Percentiles rank a stretch among this genome's conserved stretches.
These are phyloP conservation scores for Monosporascus sp. DNA, from an alignment of 2,329 filamentous ascomycete genomes.

Conservation along the genomic window DNA sequence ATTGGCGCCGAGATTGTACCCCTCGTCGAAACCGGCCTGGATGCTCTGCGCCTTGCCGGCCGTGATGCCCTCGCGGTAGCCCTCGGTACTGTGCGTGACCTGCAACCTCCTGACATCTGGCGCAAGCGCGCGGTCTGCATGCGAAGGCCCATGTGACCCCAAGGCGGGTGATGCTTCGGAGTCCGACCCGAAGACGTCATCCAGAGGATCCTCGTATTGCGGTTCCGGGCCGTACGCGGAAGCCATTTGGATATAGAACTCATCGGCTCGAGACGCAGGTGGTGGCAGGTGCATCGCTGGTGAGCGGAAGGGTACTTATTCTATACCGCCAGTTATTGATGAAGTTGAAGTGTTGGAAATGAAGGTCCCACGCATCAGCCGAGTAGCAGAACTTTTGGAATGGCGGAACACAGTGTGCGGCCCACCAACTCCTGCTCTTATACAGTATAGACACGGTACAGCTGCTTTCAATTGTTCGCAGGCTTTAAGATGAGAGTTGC, in stretches of 20 bases:
- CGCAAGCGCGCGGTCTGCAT: conserved; percentile 30
- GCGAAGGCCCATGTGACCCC: neutral
- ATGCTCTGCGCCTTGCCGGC: conserved; percentile 69
- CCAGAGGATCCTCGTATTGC: conserved; percentile 5
- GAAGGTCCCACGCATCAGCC: neutral
- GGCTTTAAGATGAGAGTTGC: neutral
- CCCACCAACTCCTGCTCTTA: neutral
- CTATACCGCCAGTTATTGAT: neutral
- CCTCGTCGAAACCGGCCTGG: conserved; percentile 87
- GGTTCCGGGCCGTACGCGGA: neutral
- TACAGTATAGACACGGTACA: neutral
- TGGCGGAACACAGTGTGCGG: neutral
- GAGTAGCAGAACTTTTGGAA: neutral
- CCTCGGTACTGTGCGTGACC: conserved; percentile 72
- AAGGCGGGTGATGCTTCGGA: conserved; percentile 3
- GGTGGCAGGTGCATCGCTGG: conserved; percentile 10
- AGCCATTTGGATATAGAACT: conserved; percentile 8
- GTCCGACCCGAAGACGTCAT: conserved; percentile 11
- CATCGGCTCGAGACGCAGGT: conserved; percentile 7
- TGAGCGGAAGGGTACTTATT: neutral
- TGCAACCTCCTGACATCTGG: conserved; percentile 70
- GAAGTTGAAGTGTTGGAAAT: neutral
- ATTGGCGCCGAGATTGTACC: conserved; percentile 77
- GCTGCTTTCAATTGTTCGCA: neutral
- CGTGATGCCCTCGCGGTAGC: conserved; percentile 84